A percentile compares a stretch with the other conserved stretches of the same genome.
Evolutionary conservation across 805 yeast genomes (phyloP).

Genomic region (Metschnikowia bowlesiae): DNA sequence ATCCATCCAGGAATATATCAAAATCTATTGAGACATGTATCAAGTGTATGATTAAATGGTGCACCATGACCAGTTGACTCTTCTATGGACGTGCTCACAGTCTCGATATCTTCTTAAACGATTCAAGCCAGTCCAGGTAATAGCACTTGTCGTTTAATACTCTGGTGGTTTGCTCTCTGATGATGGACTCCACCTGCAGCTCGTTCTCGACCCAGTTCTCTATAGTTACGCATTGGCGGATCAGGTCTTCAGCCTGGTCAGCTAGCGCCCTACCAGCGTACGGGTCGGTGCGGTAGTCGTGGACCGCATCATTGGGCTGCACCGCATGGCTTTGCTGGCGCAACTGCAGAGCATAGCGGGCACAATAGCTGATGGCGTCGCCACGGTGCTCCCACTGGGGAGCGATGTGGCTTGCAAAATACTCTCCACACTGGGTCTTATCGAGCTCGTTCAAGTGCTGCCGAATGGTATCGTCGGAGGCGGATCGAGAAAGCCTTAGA

Average conservation of each 20-base stretch:
- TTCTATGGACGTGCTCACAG: neutral
- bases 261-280: conserved; percentile 29
- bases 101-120: conserved; percentile 14
- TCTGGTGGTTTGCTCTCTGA: conserved; percentile 28
- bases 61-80: too few species aligned
- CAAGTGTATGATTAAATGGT: too few species aligned
- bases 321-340: conserved; percentile 14
- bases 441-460: conserved; percentile 34
- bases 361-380: conserved; percentile 28
- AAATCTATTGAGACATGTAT: too few species aligned
- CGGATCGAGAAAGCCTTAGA: conserved; percentile 34
- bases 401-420: conserved; percentile 23
- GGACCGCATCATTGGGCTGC: conserved; percentile 8
- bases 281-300: conserved; percentile 36
- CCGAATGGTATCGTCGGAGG: conserved; percentile 37
- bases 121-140: conserved; percentile 33
- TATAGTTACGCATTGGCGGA: conserved; percentile 23
- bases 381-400: conserved; percentile 38
- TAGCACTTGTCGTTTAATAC: conserved; percentile 35
- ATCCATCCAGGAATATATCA: too few species aligned
- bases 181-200: conserved; percentile 28
- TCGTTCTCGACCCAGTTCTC: conserved; percentile 38
- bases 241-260: conserved; percentile 21
- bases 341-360: conserved; percentile 22
- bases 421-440: conserved; percentile 22